Conservation (phyloP, 345 rosid genomes). For the Sisymbrium altissimum region DNA sequence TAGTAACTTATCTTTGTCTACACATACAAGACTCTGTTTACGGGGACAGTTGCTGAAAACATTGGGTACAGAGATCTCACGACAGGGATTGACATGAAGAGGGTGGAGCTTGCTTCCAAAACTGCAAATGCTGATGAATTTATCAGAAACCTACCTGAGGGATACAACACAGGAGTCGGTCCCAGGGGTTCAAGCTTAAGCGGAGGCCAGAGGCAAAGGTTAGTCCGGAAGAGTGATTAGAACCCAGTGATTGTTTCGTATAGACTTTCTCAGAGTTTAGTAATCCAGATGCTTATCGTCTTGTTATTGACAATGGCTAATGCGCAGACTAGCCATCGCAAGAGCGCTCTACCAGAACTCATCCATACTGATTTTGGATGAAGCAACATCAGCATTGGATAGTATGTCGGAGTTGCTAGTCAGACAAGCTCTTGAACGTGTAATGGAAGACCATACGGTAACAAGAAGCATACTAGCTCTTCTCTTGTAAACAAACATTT, state of each 20-base stretch:
- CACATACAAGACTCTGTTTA: slow-evolving; percentile 62
- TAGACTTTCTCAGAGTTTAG: background rate
- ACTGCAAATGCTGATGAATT: slow-evolving; percentile 90
- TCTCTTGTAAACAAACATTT: background rate
- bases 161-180: slow-evolving; percentile 71
- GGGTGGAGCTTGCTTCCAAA: slow-evolving; percentile 68
- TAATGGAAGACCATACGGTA: slow-evolving; percentile 84
- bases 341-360: slow-evolving; percentile 86
- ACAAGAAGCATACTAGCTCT: slow-evolving; percentile 16
- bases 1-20: slow-evolving; percentile 22
- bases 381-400: slow-evolving; percentile 97
- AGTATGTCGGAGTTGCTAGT: slow-evolving; percentile 81
- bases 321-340: slow-evolving; percentile 83
- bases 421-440: slow-evolving; percentile 75
- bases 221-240: slow-evolving; percentile 4
- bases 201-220: slow-evolving; percentile 98
- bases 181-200: slow-evolving; percentile 89
- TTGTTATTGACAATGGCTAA: background rate
- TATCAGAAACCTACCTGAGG: slow-evolving; percentile 69
- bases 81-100: slow-evolving; percentile 61
- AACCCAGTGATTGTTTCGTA: background rate
- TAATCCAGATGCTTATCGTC: background rate
- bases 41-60: slow-evolving; percentile 94
- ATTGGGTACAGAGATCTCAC: slow-evolving; percentile 84
- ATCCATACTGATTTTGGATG: slow-evolving; percentile 83